Base-by-base conservation (phyloP, 2,329 filamentous ascomycete genomes). In the Penicillium digitatum region DNA sequence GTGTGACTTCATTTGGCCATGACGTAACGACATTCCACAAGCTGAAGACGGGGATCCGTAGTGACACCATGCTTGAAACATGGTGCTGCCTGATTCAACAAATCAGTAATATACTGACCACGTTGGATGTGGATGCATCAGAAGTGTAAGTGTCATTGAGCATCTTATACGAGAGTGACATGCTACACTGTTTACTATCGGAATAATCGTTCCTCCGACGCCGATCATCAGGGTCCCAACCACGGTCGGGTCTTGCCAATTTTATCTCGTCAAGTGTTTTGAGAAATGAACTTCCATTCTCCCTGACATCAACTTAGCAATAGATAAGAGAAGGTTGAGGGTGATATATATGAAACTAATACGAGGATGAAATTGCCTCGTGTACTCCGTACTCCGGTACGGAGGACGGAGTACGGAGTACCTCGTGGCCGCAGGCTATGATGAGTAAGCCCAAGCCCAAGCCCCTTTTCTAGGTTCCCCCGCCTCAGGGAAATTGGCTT, bases 381-480 rank as follows among this genome's bases (percentile, higher is more conserved):
- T n/a, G n/a, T n/a, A n/a, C n/a, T n/a, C n/a, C n/a, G n/a, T n/a
- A n/a, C n/a, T n/a, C n/a, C n/a, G n/a, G n/a, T n/a, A n/a, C n/a
- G n/a, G n/a, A n/a, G n/a, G n/a, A n/a, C n/a, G n/a, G n/a, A n/a
- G n/a, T n/a, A n/a, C n/a, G 40, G 52, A 50, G 53, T 32, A 31
- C 47, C 37, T 42, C 48, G 47, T 49, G 47, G 35, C 1, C 22
- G 14, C 14, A 5, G 39, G 39, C 26, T 7, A 20, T 49, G 47
- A 50, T 50, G 48, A 50, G 63, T 73, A 69, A 70, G 59, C 63
- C 2, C 27, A 26, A 26, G 20, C 38, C 29, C 40, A 57, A 71
- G 63, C 70, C 70, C 70, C 70, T 72, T 73, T 73, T 73, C 47
- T 38, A 49, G 27, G 27, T 49, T 32, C 66, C 68, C 59, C 62